phyloP scores from a whole-genome alignment of 2,329 filamentous ascomycete species.

The Hymenoscyphus repandus region DNA sequence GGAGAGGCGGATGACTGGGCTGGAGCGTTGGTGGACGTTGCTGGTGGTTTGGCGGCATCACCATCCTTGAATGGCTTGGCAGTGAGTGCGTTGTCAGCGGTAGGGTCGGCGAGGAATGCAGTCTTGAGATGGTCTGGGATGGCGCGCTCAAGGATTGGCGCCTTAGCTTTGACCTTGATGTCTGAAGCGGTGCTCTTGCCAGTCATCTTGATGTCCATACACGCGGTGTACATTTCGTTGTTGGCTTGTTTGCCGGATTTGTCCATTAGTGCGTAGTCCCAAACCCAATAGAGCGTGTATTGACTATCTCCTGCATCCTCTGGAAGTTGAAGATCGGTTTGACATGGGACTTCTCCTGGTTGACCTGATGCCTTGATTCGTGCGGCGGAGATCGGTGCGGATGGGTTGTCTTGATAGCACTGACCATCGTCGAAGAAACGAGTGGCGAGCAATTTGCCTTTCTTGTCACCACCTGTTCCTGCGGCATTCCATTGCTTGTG shows the following conservation, averaged over 20 bases:
- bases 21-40: too few species aligned
- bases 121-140: constrained; percentile 7
- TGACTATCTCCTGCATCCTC: constrained; percentile 53
- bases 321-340: constrained; percentile 75
- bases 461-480: constrained; percentile 74
- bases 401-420: constrained; percentile 75
- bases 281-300: constrained; percentile 91
- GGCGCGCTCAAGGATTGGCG: constrained; percentile 1
- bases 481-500: constrained; percentile 73
- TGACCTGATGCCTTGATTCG: constrained; percentile 50
- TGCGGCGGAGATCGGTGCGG: constrained; percentile 45
- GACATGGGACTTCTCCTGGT: constrained; percentile 63
- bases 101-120: constrained; percentile 8
- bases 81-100: background rate
- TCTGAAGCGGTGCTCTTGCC: constrained; percentile 11
- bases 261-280: constrained; percentile 76
- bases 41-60: constrained; percentile 4
- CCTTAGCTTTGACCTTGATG: background rate
- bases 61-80: background rate
- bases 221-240: constrained; percentile 55
- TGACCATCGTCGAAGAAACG: constrained; percentile 85
- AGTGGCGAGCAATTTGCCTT: constrained; percentile 69
- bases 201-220: constrained; percentile 43
- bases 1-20: too few species aligned
- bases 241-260: constrained; percentile 36